Conservation (phyloP, 2,329 filamentous ascomycete genomes). For the Pestalotiopsis sp. region DNA sequence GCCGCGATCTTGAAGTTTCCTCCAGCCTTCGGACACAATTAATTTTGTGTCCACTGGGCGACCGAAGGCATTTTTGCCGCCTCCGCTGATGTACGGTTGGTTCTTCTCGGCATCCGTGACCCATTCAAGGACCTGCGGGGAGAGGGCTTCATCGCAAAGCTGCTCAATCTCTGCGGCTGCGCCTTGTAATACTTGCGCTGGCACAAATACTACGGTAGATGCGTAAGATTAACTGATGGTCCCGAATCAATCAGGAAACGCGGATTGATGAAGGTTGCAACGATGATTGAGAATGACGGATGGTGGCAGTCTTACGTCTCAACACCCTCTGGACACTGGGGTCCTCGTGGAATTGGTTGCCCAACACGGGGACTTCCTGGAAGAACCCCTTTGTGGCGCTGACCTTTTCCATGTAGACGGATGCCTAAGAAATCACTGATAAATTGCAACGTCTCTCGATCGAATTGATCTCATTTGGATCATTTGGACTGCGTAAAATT, state of each 20-base stretch:
- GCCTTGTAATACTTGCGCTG: conserved; percentile 38
- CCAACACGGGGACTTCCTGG: conserved; percentile 19
- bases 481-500: no score
- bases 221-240: background rate
- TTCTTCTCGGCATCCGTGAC: conserved; percentile 68
- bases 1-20: conserved; percentile 60
- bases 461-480: no score
- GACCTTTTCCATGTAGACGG: conserved; percentile 25
- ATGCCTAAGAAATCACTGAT: background rate
- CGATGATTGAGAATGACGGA: background rate
- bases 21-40: conserved; percentile 69
- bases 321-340: conserved; percentile 21
- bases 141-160: conserved; percentile 56
- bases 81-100: conserved; percentile 59
- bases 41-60: conserved; percentile 56
- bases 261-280: background rate
- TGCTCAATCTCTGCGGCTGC: conserved; percentile 46
- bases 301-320: conserved; percentile 16
- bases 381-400: conserved; percentile 29
- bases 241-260: background rate
- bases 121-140: conserved; percentile 56
- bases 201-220: conserved; percentile 49
- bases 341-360: conserved; percentile 24
- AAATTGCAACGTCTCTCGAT: no score
- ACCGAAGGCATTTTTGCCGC: conserved; percentile 64